Base-by-base conservation (phyloP, 495 filamentous ascomycete species). In the Evernia prunastri region DNA sequence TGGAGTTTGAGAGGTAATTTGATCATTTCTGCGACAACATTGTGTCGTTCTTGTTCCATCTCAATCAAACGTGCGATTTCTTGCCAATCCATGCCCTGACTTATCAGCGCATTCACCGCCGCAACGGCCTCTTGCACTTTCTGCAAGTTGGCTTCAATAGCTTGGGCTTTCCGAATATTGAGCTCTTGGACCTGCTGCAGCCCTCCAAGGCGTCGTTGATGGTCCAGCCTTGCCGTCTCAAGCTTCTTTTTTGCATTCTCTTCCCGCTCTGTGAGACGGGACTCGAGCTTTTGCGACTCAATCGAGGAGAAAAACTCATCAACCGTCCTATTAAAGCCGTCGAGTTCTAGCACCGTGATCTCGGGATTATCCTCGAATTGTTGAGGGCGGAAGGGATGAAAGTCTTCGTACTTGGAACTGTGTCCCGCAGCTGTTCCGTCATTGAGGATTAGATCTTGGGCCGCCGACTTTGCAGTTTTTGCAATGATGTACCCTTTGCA, bases 231-330 rank as follows among this genome's bases (percentile, higher is more conserved):
- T 23, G 92, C 90, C 20, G 86, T 80, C 27, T 95, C 89, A 18
- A 98, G 78, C 71, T 92, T 96, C 66, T 82, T 84, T 75, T 87
- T 89, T 6, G 94, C 94, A 17, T 81, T 80, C 36, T 87, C 83
- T 72, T 97, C 91, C 17, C 86, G 84, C 70, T 96, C 94, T 33
- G 83, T 83, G 29, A 98, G 76, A 18, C 85, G 78, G 0, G 90
- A 93, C 73, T 93, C 89, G 13, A 97, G 82, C 69, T 90, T 96
- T 72, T 97, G 94, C 0, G 91, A 90, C 74, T 98, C 94, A 25
- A 97, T 83, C 0, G 92, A 96, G 1, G 94, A 98, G 73, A 92
- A 98, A 73, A 96, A 98, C 66, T 96, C 89, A 69, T 98, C 94
- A 0, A 96, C 91, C 0, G 92, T 94, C 61, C 87, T 89, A 72